phyloP scores from a whole-genome alignment of 1,139 yeast species.

The Waltiozyma solani region DNA sequence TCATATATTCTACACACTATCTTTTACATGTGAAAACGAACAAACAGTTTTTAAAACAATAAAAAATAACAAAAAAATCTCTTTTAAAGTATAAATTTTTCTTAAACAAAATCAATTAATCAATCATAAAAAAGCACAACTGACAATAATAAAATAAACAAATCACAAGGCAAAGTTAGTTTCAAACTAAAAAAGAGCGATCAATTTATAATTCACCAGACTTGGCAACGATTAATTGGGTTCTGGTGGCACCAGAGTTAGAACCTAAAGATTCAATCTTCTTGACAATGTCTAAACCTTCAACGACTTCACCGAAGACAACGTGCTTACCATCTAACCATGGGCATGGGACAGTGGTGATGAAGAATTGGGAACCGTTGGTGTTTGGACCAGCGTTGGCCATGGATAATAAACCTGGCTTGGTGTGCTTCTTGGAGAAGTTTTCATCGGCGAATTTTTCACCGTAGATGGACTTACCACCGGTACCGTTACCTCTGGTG shows the following conservation, averaged over 20 bases:
- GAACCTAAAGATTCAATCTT: constrained; percentile 86
- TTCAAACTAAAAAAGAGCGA: background rate
- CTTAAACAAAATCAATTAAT: background rate
- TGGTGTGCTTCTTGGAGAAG: constrained; percentile 75
- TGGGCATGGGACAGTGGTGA: constrained; percentile 91
- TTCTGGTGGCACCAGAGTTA: constrained; percentile 70
- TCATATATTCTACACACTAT: no score
- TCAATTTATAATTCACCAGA: constrained; percentile 49
- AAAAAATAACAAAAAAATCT: background rate
- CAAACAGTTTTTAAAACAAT: no score
- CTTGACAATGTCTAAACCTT: constrained; percentile 87
- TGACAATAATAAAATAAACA: background rate
- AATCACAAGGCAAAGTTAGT: background rate
- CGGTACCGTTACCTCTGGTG: constrained; percentile 92
- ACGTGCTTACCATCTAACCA: constrained; percentile 99
- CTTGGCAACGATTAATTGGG: constrained; percentile 70
- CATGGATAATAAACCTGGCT: constrained; percentile 95
- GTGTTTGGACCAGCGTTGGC: constrained; percentile 99
- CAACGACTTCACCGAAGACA: constrained; percentile 94
- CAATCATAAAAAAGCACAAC: background rate
- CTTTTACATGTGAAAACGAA: no score
- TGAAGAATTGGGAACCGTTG: constrained; percentile 98
- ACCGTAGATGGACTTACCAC: constrained; percentile 99
- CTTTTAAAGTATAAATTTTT: background rate
- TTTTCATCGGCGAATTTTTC: constrained; percentile 92